Evolutionary conservation across 768 basidiomycete genomes (phyloP).

Genomic region (Podaxis sp.): DNA sequence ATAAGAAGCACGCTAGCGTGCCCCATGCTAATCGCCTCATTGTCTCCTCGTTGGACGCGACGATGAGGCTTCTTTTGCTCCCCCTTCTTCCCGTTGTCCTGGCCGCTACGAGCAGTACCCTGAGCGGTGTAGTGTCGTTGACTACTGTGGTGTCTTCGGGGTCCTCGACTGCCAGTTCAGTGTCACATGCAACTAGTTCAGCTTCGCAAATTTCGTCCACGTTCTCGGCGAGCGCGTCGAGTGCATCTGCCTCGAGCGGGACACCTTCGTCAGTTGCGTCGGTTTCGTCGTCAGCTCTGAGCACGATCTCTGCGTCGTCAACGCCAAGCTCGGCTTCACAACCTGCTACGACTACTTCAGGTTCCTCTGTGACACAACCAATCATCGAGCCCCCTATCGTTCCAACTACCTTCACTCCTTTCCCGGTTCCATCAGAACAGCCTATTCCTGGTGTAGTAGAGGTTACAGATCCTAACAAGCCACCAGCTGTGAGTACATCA

Average conservation of each 20-base stretch:
- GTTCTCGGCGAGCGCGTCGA: not conserved
- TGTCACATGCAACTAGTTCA: not conserved
- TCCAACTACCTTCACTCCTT: slow-evolving; percentile 50
- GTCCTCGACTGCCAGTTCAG: not conserved
- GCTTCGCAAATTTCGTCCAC: not conserved
- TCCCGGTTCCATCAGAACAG: slow-evolving; percentile 57
- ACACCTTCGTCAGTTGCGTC: not conserved
- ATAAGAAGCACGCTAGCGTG: slow-evolving; percentile 8
- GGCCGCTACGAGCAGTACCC: slow-evolving; percentile 4
- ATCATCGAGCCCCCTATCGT: slow-evolving; percentile 14
- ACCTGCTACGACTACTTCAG: slow-evolving; percentile 5
- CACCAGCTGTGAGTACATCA: slow-evolving; percentile 47
- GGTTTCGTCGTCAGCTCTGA: not conserved
- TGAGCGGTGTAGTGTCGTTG: not conserved
- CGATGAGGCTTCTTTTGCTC: slow-evolving; percentile 9
- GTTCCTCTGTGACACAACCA: slow-evolving; percentile 10
- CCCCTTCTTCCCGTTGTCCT: slow-evolving; percentile 11
- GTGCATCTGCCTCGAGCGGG: not conserved
- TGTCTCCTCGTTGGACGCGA: not conserved
- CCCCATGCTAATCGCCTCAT: not conserved
- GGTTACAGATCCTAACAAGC: slow-evolving; percentile 31
- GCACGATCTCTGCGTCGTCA: not conserved
- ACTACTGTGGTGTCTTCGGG: not conserved
- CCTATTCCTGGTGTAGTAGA: slow-evolving; percentile 30
- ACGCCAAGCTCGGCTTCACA: not conserved